A percentile compares a stretch with the other conserved stretches of the same genome.
Conservation (phyloP, 2,329 filamentous ascomycete genomes). For the Lachnellula occidentalis region DNA sequence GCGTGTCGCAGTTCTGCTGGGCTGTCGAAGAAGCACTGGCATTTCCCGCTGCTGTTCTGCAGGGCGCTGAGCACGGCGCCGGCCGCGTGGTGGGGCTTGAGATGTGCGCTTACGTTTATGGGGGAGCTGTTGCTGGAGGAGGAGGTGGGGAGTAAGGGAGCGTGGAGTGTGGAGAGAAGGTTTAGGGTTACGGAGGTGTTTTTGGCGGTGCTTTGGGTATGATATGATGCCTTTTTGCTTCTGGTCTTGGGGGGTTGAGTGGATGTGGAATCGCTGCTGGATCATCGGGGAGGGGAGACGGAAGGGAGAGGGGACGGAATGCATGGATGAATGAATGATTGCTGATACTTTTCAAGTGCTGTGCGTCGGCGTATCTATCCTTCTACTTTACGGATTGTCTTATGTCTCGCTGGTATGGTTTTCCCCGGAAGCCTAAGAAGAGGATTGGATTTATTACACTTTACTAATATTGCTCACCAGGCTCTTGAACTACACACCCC, state of each 20-base stretch:
- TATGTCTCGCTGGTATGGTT: slow-evolving; percentile 70
- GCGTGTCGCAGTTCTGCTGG: slow-evolving; percentile 71
- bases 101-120: slow-evolving; percentile 63
- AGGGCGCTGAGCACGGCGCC: slow-evolving; percentile 69
- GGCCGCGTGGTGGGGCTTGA: slow-evolving; percentile 65
- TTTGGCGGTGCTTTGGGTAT: slow-evolving; percentile 69
- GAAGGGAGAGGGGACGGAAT: not conserved
- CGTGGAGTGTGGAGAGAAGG: slow-evolving; percentile 42
- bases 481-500: slow-evolving; percentile 79
- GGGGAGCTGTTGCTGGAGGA: slow-evolving; percentile 52
- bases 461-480: slow-evolving; percentile 34
- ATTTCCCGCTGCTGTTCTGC: slow-evolving; percentile 66
- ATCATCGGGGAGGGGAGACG: not conserved
- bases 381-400: slow-evolving; percentile 82
- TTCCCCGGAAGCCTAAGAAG: not conserved
- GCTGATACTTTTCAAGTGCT: slow-evolving; percentile 49
- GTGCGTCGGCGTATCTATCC: slow-evolving; percentile 69
- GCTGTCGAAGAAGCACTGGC: slow-evolving; percentile 68
- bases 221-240: slow-evolving; percentile 22
- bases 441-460: not conserved
- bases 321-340: not conserved
- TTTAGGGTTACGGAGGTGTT: slow-evolving; percentile 62
- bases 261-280: not conserved
- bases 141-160: slow-evolving; percentile 32
- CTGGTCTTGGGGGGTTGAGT: not conserved